These are phyloP conservation scores for Verticillium nubilum DNA, from an alignment of 2,329 filamentous ascomycete species.

Conservation along the genomic window DNA sequence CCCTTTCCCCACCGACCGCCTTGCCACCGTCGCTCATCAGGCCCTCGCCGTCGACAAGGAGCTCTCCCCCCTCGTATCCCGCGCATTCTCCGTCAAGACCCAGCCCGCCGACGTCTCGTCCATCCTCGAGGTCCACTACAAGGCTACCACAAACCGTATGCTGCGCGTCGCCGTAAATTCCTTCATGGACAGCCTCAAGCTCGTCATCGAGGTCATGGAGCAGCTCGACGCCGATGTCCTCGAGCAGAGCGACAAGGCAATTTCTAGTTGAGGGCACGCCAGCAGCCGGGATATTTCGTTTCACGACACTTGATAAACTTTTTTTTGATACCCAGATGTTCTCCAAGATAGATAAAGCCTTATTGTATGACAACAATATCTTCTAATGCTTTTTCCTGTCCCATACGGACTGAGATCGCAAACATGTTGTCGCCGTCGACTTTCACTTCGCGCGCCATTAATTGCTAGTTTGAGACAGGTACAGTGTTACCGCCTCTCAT, in stretches of 20 bases:
- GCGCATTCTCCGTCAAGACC: constrained; percentile 56
- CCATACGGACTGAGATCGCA: too few species aligned
- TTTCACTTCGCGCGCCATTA: not conserved
- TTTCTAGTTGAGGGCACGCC: not conserved
- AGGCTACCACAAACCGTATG: constrained; percentile 92
- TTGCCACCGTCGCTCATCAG: constrained; percentile 70
- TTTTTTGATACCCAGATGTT: not conserved
- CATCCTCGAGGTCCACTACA: constrained; percentile 70
- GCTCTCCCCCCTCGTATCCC: constrained; percentile 75
- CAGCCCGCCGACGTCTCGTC: constrained; percentile 18
- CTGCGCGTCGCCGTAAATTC: constrained; percentile 92
- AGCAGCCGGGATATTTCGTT: not conserved
- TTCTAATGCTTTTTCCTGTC: too few species aligned
- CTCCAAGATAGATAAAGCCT: not conserved
- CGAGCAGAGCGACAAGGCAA: constrained; percentile 16
- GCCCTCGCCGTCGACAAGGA: constrained; percentile 83
- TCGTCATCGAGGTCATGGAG: constrained; percentile 85
- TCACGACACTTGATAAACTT: not conserved
- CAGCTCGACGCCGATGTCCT: constrained; percentile 83
- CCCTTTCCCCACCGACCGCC: constrained; percentile 74
- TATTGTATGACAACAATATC: not conserved
- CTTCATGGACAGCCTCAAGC: constrained; percentile 84
- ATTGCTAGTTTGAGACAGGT: not conserved
- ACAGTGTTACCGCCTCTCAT: not conserved
- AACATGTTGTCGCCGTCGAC: too few species aligned